These are phyloP conservation scores for Hanseniaspora gamundiae DNA, from an alignment of 1,139 yeast species.

Conservation along the genomic window DNA sequence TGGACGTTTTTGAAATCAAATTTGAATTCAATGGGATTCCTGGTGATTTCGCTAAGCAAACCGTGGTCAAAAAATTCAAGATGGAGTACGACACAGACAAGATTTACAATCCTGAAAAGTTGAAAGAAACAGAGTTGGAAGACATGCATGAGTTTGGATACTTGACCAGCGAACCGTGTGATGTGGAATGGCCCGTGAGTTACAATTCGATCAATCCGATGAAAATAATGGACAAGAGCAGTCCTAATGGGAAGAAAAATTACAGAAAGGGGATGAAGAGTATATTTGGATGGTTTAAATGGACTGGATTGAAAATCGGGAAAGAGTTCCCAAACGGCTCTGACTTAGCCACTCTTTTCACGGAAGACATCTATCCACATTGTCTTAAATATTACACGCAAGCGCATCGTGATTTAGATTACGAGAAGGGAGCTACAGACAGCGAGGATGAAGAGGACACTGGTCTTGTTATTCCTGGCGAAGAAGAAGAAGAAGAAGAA, in stretches of 20 bases:
- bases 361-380: slow-evolving; percentile 58
- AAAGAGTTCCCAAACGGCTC: slow-evolving; percentile 66
- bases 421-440: slow-evolving; percentile 31
- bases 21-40: slow-evolving; percentile 32
- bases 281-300: slow-evolving; percentile 58
- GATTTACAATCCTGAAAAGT: slow-evolving; percentile 8
- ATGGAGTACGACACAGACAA: slow-evolving; percentile 28
- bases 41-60: slow-evolving; percentile 36
- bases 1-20: slow-evolving; percentile 37
- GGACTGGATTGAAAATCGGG: slow-evolving; percentile 67
- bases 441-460: slow-evolving; percentile 26
- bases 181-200: slow-evolving; percentile 48
- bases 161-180: slow-evolving; percentile 38
- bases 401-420: slow-evolving; percentile 44
- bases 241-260: slow-evolving; percentile 42
- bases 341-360: slow-evolving; percentile 48
- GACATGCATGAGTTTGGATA: slow-evolving; percentile 38
- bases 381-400: slow-evolving; percentile 64
- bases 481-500: slow-evolving; percentile 26
- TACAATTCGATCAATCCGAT: slow-evolving; percentile 42
- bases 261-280: slow-evolving; percentile 64
- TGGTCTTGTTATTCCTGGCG: slow-evolving; percentile 32
- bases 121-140: slow-evolving; percentile 25
- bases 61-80: slow-evolving; percentile 41
- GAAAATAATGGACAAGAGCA: slow-evolving; percentile 27